Base-by-base conservation (phyloP, 2,329 filamentous ascomycete species). In the Ilyonectria sp. region DNA sequence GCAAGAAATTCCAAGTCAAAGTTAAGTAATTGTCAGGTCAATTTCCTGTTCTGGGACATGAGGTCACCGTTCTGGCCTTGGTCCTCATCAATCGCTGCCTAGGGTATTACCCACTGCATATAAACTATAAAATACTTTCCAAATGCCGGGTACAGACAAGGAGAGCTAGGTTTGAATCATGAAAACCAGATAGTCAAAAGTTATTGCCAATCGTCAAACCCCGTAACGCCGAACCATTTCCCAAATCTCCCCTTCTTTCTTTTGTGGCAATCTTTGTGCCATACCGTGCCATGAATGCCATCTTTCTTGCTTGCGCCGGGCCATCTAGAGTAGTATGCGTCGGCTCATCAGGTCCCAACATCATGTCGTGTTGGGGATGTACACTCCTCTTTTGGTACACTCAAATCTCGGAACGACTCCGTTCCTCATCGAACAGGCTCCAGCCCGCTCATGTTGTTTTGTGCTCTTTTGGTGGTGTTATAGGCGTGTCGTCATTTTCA, bases 241-340 rank as follows among this genome's bases (percentile, higher is more conserved):
- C 60, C 64, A 60, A 69, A 71, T 72, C 63, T 70, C 47, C 40
- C 59, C 52, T 54, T 31, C 11, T 64, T 59, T 63, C 54, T n/a
- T 46, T 67, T 53, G 50, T 58, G 58, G 43, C 68, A 69, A 73
- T 71, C 50, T 59, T 43, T 60, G 55, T 40, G 59, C 52, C 52
- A 57, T 49, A n/a, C 43, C 40, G 46, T 55, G 52, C 52, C 56
- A 67, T 70, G 54, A 43, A 43, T 43, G 40, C 58, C 60, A 60
- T 63, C 62, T 64, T 57, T 64, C 67, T 69, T 66, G 64, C 70
- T 72, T 72, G 63, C 63, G 72, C 67, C 70, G 62, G 56, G 55
- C 55, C 68, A 60, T 74, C 74, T 72, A 63, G 26, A 58, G 23
- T 40, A 71, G 57, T 44, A 68, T 65, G 65, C 70, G 58, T 71